phyloP scores from a whole-genome alignment of 768 basidiomycete genomes.

The Boletus sp. region DNA sequence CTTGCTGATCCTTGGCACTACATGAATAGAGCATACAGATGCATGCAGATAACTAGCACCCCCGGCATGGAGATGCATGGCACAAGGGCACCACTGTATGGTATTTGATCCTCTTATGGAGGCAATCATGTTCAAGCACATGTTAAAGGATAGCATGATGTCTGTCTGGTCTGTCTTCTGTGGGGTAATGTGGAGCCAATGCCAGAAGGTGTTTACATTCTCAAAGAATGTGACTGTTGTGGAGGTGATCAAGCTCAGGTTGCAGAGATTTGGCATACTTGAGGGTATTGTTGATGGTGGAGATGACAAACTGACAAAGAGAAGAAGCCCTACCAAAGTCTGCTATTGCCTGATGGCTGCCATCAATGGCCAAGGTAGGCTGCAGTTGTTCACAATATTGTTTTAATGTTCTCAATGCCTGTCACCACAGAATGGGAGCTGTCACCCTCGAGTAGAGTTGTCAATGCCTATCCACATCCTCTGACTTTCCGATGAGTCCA shows the following conservation, averaged over 20 bases:
- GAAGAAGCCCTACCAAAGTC: conserved; percentile 74
- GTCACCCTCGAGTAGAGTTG: conserved; percentile 73
- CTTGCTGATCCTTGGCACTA: too few relatives aligned
- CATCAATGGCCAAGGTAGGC: conserved; percentile 61
- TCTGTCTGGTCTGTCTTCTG: conserved; percentile 44
- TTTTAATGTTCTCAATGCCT: conserved; percentile 9
- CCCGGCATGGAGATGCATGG: too few relatives aligned
- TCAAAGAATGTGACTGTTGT: conserved; percentile 95
- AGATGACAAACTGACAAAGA: conserved; percentile 85
- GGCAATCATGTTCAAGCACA: conserved; percentile 84
- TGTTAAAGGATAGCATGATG: conserved; percentile 55
- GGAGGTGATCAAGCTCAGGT: conserved; percentile 88
- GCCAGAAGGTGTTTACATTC: conserved; percentile 86
- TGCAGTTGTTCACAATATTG: background rate
- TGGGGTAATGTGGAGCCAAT: conserved; percentile 55
- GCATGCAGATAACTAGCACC: too few relatives aligned
- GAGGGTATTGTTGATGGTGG: conserved; percentile 99
- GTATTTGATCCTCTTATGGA: conserved; percentile 90
- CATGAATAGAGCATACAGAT: too few relatives aligned
- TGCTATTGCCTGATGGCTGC: conserved; percentile 76
- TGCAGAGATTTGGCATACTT: conserved; percentile 91
- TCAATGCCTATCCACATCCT: conserved; percentile 78
- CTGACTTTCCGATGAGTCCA: conserved; percentile 64
- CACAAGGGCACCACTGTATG: too few relatives aligned
- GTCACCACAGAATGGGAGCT: conserved; percentile 67